Conservation (phyloP, 2,329 filamentous ascomycete species). For the Ophiostoma novo-ulmi region DNA sequence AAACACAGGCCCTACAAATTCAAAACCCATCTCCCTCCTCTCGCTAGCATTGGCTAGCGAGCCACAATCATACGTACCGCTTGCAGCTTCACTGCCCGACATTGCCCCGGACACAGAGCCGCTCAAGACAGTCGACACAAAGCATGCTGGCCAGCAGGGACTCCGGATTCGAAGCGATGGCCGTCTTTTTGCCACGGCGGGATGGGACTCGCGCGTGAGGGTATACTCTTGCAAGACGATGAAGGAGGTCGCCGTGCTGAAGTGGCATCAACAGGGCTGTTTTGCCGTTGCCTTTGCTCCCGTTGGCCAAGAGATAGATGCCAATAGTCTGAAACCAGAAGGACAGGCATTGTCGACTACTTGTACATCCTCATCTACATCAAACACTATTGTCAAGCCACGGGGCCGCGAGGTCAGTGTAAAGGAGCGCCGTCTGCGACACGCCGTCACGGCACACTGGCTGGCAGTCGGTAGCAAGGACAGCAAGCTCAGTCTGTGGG, state of each 20-base stretch:
- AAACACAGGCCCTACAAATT: neutral
- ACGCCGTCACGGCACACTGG: conserved; percentile 74
- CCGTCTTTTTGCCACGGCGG: conserved; percentile 79
- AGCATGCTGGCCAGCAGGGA: conserved; percentile 84
- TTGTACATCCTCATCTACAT: neutral
- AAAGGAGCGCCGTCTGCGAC: conserved; percentile 57
- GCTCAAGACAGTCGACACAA: conserved; percentile 65
- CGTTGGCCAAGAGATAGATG: conserved; percentile 29
- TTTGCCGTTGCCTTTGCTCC: conserved; percentile 72
- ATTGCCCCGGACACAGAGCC: conserved; percentile 40
- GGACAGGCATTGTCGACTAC: neutral
- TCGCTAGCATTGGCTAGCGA: conserved; percentile 31
- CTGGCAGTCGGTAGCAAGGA: conserved; percentile 87
- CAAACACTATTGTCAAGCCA: conserved; percentile 17
- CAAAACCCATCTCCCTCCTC: conserved; percentile 30
- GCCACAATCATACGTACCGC: neutral
- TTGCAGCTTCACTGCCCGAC: neutral
- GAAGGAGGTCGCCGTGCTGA: conserved; percentile 83
- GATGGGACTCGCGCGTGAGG: conserved; percentile 79
- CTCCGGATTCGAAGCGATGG: conserved; percentile 73
- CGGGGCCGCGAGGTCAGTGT: conserved; percentile 43
- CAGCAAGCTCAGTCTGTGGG: conserved; percentile 92
- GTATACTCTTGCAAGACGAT: conserved; percentile 77
- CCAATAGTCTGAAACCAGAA: neutral
- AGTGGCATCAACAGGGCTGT: conserved; percentile 88